Conservation (phyloP, 2,329 filamentous ascomycete genomes). For the Paramyrothecium sp. region DNA sequence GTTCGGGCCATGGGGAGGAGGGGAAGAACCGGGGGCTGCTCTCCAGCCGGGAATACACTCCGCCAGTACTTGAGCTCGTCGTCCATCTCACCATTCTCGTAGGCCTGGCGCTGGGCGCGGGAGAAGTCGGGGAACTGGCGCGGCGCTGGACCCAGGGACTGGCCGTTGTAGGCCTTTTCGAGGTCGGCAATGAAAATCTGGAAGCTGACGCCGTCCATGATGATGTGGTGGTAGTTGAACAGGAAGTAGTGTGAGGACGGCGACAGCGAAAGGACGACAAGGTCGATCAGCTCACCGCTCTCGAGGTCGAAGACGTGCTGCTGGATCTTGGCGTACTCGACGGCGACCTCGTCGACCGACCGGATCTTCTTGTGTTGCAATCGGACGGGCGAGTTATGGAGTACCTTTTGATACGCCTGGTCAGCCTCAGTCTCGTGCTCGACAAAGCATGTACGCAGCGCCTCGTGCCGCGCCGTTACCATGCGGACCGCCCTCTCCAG, state of each 20-base stretch:
- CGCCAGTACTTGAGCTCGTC: slow-evolving; percentile 33
- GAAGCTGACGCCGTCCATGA: slow-evolving; percentile 46
- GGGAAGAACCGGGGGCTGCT: slow-evolving; percentile 21
- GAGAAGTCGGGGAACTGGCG: slow-evolving; percentile 35
- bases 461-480: slow-evolving; percentile 27
- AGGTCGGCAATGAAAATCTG: slow-evolving; percentile 42
- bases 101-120: slow-evolving; percentile 22
- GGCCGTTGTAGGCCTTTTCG: slow-evolving; percentile 36
- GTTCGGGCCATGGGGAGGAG: slow-evolving; percentile 27
- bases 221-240: slow-evolving; percentile 46
- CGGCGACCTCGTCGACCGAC: slow-evolving; percentile 18
- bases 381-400: slow-evolving; percentile 16
- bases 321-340: slow-evolving; percentile 26
- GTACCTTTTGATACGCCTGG: slow-evolving; percentile 20
- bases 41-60: slow-evolving; percentile 14
- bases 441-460: slow-evolving; percentile 29
- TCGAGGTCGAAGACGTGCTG: slow-evolving; percentile 31
- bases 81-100: slow-evolving; percentile 22
- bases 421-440: slow-evolving; percentile 11
- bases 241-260: slow-evolving; percentile 35
- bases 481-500: slow-evolving; percentile 30
- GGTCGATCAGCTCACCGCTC: slow-evolving; percentile 24
- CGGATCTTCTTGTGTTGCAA: slow-evolving; percentile 21
- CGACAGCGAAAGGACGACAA: slow-evolving; percentile 29
- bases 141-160: slow-evolving; percentile 12